phyloP scores from a whole-genome alignment of 2,329 filamentous ascomycete species.

The Stagonosporopsis chrysanthemi region DNA sequence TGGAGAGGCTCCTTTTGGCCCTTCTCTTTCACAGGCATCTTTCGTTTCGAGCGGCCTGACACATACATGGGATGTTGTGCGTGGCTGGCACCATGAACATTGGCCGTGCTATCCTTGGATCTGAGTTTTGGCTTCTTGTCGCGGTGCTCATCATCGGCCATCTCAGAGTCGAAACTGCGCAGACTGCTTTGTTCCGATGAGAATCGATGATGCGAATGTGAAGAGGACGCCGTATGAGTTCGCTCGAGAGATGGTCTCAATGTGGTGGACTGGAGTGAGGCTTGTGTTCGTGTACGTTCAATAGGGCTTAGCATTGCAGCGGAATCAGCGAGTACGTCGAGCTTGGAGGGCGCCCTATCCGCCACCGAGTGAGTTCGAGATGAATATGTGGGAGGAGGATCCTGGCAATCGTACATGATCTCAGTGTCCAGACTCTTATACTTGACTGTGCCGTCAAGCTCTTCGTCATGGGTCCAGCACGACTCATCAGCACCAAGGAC shows the following conservation, averaged over 20 bases:
- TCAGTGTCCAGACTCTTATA: constrained; percentile 50
- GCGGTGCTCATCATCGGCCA: constrained; percentile 49
- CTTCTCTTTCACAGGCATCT: constrained; percentile 51
- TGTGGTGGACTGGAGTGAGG: constrained; percentile 17
- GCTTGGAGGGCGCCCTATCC: constrained; percentile 47
- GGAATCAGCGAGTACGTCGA: constrained; percentile 50
- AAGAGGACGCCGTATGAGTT: constrained; percentile 12
- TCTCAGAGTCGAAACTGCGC: constrained; percentile 48
- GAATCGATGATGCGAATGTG: constrained; percentile 34
- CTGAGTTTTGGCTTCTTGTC: constrained; percentile 52
- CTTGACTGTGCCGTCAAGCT: constrained; percentile 48
- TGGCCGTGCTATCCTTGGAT: constrained; percentile 46
- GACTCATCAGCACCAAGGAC: constrained; percentile 44
- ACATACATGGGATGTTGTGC: constrained; percentile 47
- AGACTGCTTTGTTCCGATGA: constrained; percentile 48
- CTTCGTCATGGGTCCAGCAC: constrained; percentile 51
- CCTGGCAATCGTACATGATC: constrained; percentile 53
- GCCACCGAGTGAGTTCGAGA: constrained; percentile 51
- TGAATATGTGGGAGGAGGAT: constrained; percentile 53
- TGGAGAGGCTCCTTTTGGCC: constrained; percentile 49
- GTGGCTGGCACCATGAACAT: constrained; percentile 34
- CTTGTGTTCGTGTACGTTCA: constrained; percentile 38
- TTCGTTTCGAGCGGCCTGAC: constrained; percentile 52
- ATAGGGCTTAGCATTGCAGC: constrained; percentile 47
- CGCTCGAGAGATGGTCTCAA: constrained; percentile 18